Evolutionary conservation across 1,139 yeast species (phyloP).

Genomic region (Groenewaldozyma auringiensis): DNA sequence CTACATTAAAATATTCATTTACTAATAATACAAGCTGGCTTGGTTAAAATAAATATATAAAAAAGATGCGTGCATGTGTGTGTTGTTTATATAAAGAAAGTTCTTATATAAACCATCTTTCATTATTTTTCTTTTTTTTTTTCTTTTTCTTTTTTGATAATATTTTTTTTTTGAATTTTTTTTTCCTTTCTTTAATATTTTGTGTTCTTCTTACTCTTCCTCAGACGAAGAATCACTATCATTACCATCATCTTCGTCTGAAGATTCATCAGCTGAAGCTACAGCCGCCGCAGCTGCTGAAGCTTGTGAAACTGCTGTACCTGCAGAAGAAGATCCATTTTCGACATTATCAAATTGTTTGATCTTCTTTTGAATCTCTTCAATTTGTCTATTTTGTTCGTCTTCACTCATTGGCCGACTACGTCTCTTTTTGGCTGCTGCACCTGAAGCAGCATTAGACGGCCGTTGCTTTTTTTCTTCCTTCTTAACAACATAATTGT

Average conservation of each 20-base stretch:
- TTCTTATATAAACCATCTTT: background rate
- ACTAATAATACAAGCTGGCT: background rate
- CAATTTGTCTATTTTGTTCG: slow-evolving; percentile 72
- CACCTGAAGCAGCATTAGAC: slow-evolving; percentile 14
- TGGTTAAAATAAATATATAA: background rate
- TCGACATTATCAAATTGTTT: slow-evolving; percentile 56
- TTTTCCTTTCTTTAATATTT: background rate
- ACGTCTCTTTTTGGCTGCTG: slow-evolving; percentile 36
- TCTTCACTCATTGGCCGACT: slow-evolving; percentile 52
- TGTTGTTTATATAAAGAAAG: too few species aligned
- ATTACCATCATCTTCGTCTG: slow-evolving; percentile 19
- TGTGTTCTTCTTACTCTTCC: slow-evolving; percentile 23
- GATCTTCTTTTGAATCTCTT: slow-evolving; percentile 72
- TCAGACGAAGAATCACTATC: slow-evolving; percentile 23
- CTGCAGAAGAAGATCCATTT: slow-evolving; percentile 15
- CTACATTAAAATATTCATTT: too few species aligned
- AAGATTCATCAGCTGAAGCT: slow-evolving; percentile 18
- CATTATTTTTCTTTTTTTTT: slow-evolving; percentile 1
- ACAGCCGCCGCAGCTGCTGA: slow-evolving; percentile 5
- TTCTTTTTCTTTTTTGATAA: background rate
- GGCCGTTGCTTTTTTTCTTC: slow-evolving; percentile 36
- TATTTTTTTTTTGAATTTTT: background rate
- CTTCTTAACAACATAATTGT: slow-evolving; percentile 66
- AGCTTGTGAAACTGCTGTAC: slow-evolving; percentile 7
- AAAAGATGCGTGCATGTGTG: too few species aligned